A percentile compares a stretch with the other conserved stretches of the same genome.
phyloP scores from a whole-genome alignment of 2,329 filamentous ascomycete genomes.

The Dactylellina sp. region DNA sequence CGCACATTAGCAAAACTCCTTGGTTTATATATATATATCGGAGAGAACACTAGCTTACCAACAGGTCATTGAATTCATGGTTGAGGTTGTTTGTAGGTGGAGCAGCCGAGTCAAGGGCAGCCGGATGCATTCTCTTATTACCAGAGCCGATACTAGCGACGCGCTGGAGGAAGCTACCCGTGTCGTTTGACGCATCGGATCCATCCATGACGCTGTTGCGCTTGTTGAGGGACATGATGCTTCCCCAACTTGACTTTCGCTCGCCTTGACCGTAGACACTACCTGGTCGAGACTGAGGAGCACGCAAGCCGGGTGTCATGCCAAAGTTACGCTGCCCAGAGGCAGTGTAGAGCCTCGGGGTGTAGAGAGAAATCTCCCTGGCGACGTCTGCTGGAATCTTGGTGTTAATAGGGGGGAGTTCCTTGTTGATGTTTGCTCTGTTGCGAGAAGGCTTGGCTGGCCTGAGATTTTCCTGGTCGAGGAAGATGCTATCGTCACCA shows the following conservation, averaged over 20 bases:
- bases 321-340: conserved; percentile 47
- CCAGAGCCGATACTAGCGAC: conserved; percentile 26
- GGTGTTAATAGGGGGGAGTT: conserved; percentile 48
- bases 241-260: conserved; percentile 49
- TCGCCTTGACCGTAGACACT: conserved; percentile 44
- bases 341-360: conserved; percentile 35
- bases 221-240: conserved; percentile 34
- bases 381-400: conserved; percentile 34
- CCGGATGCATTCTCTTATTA: conserved; percentile 47
- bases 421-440: conserved; percentile 30
- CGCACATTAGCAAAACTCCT: conserved; percentile 12
- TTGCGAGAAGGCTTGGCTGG: conserved; percentile 10
- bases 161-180: conserved; percentile 22
- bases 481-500: conserved; percentile 13
- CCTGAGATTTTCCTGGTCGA: conserved; percentile 34
- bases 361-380: conserved; percentile 45
- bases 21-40: background rate
- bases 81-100: conserved; percentile 30
- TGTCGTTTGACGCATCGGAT: conserved; percentile 8
- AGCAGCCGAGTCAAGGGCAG: conserved; percentile 13
- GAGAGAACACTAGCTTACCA: conserved; percentile 19
- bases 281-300: conserved; percentile 29
- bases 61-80: conserved; percentile 37
- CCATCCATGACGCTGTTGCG: conserved; percentile 39
- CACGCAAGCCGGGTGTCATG: conserved; percentile 24